Percentiles rank a stretch among this genome's conserved stretches.
phyloP scores from a whole-genome alignment of 257 asterid species.

The Voacanga thouarsii region DNA sequence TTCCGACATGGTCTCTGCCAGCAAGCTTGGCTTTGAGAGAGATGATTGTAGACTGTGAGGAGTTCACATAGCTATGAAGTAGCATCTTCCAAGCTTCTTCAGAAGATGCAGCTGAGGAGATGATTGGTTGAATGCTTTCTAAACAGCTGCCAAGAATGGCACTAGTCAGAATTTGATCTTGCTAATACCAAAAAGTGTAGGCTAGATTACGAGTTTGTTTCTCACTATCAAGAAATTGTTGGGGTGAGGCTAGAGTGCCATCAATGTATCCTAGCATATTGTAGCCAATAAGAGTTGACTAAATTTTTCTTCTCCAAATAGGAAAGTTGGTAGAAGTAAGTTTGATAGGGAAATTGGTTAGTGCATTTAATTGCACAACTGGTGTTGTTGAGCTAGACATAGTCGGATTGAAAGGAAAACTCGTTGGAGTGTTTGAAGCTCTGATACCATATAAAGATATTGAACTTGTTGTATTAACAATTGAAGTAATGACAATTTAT shows the following conservation, averaged over 20 bases:
- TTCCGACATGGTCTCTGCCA: not conserved
- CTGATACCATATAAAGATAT: constrained; percentile 6
- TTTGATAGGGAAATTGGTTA: constrained; percentile 3
- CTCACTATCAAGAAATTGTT: not conserved
- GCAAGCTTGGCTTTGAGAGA: not conserved
- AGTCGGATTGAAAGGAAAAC: not conserved
- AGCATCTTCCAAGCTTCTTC: not conserved
- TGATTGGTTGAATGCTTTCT: not conserved
- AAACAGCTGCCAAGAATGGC: not conserved
- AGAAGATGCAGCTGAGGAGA: not conserved
- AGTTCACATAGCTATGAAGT: not conserved
- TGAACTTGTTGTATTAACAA: too few species aligned
- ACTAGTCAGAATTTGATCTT: not conserved
- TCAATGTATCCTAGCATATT: not conserved
- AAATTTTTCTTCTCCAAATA: not conserved
- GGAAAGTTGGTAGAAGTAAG: not conserved
- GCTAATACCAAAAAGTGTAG: not conserved
- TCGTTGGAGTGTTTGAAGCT: not conserved
- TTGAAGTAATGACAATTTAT: too few species aligned
- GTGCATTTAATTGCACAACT: not conserved
- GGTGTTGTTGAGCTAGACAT: not conserved
- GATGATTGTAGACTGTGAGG: not conserved
- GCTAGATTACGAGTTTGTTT: not conserved
- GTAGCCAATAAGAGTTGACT: not conserved
- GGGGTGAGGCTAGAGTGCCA: not conserved